Evolutionary conservation across 371 early-diverging fungal genomes (phyloP).

Genomic region (Rhizopus delemar): DNA sequence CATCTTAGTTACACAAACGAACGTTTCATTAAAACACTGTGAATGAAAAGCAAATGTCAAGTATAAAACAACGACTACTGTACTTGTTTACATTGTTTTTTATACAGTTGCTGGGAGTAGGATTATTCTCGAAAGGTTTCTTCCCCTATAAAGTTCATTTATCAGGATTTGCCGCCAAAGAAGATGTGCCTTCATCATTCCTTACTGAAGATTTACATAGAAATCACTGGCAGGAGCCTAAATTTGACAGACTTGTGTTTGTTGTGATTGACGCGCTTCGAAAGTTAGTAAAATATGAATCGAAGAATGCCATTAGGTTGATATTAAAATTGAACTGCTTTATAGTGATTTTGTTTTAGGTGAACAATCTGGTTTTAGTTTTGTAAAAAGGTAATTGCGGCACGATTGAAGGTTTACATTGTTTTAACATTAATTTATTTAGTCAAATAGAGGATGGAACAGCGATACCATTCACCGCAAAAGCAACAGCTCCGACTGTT

Average conservation of each 20-base stretch:
- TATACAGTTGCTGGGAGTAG: conserved; percentile 65
- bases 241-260: conserved; percentile 73
- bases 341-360: conserved; percentile 78
- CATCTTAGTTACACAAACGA: not conserved
- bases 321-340: conserved; percentile 5
- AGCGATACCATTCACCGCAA: conserved; percentile 69
- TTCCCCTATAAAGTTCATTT: conserved; percentile 77
- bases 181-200: conserved; percentile 16
- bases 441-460: conserved; percentile 52
- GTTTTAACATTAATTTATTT: not conserved
- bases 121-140: conserved; percentile 71
- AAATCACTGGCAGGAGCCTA: conserved; percentile 32
- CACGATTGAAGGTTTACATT: not conserved
- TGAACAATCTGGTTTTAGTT: conserved; percentile 63
- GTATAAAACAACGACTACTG: conserved; percentile 5
- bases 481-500: conserved; percentile 89
- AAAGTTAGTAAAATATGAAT: conserved; percentile 39
- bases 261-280: conserved; percentile 81
- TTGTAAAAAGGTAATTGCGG: conserved; percentile 57
- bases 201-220: not conserved
- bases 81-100: conserved; percentile 27
- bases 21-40: not conserved
- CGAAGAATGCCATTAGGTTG: not conserved
- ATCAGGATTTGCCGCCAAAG: conserved; percentile 56
- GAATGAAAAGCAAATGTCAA: conserved; percentile 5